A percentile compares a stretch with the other conserved stretches of the same genome.
phyloP scores from a whole-genome alignment of 352 stramenopile species.

The Globisporangium sylvaticum region DNA sequence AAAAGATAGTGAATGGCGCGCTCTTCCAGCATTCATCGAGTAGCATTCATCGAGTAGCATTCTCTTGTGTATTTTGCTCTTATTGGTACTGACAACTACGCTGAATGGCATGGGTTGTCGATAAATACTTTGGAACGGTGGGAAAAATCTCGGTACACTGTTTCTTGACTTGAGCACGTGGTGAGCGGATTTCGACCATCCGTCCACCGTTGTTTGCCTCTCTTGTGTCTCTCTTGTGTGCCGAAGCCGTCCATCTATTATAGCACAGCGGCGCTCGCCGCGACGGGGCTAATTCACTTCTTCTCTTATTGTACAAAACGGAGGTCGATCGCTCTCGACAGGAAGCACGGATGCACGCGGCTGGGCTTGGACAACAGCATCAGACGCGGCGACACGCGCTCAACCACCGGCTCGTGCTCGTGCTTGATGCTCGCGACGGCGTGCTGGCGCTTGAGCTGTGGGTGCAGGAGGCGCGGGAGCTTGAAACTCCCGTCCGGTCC shows the following conservation, averaged over 20 bases:
- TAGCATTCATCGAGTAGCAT: background rate
- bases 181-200: background rate
- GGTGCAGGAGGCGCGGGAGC: constrained; percentile 11
- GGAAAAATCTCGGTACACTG: background rate
- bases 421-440: constrained; percentile 4
- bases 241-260: constrained; percentile 2
- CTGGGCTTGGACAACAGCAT: background rate
- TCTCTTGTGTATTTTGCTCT: background rate
- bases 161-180: background rate
- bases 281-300: background rate
- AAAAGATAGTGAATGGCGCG: background rate
- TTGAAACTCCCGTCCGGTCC: constrained; percentile 7
- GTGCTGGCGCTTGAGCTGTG: constrained; percentile 9
- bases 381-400: background rate
- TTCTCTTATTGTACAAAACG: constrained; percentile 16
- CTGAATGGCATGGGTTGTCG: background rate
- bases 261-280: background rate
- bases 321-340: constrained; percentile 6
- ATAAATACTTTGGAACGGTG: background rate
- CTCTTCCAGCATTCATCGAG: background rate
- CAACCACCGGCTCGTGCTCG: background rate
- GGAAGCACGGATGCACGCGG: constrained; percentile 3
- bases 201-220: background rate
- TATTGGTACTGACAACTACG: constrained; percentile 5
- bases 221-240: background rate